These are phyloP conservation scores for Kandelia obovata DNA, from an alignment of 345 rosid genomes.

Conservation along the genomic window DNA sequence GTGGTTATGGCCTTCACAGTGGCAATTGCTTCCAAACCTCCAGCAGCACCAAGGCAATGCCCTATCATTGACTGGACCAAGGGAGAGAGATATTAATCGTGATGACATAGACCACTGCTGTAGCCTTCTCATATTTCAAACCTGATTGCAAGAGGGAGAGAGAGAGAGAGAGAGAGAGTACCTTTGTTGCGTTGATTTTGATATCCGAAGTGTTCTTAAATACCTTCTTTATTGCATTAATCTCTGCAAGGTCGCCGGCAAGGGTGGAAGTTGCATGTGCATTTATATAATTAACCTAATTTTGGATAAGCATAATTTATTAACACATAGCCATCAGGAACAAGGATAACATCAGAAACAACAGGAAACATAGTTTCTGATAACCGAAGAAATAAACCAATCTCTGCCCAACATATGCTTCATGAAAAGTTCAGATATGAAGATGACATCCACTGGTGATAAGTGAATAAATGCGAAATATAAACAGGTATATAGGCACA, in stretches of 20 bases:
- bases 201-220: constrained; percentile 76
- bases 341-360: no score
- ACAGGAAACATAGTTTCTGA: no score
- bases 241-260: constrained; percentile 98
- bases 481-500: not conserved
- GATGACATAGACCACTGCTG: constrained; percentile 4
- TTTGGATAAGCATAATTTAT: constrained; percentile 12
- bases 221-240: constrained; percentile 92
- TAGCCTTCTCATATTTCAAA: constrained; percentile 1
- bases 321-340: not conserved
- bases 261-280: constrained; percentile 98
- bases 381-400: no score
- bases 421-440: not conserved
- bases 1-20: constrained; percentile 83
- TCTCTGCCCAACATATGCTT: not conserved
- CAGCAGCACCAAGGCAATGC: constrained; percentile 99
- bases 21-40: constrained; percentile 98
- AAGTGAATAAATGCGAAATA: not conserved
- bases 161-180: constrained; percentile 25
- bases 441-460: not conserved
- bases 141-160: not conserved
- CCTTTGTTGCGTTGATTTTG: constrained; percentile 99
- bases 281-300: constrained; percentile 93
- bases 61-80: constrained; percentile 91
- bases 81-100: constrained; percentile 5